Evolutionary conservation across 768 basidiomycete genomes (phyloP).

Genomic region (Cubamyces sp.): DNA sequence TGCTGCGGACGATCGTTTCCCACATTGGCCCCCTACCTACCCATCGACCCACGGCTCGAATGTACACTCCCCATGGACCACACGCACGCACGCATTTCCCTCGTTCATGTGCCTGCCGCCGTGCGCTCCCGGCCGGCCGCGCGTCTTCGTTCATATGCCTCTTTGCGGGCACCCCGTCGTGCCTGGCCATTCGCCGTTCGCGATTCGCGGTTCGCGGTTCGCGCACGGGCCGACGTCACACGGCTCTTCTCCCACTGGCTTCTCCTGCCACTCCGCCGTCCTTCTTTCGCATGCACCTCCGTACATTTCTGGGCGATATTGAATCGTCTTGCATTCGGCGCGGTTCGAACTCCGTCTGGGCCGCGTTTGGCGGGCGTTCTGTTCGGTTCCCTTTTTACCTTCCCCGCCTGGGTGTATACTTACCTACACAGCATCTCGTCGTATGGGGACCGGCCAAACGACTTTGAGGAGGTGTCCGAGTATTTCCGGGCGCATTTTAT

Average conservation of each 20-base stretch:
- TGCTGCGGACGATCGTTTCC: slow-evolving; percentile 14
- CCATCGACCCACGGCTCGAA: background rate
- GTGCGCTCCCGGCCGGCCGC: background rate
- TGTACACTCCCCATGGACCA: background rate
- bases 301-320: too few relatives aligned
- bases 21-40: background rate
- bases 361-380: background rate
- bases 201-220: background rate
- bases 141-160: background rate
- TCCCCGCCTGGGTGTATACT: too few relatives aligned
- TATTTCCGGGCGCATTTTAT: slow-evolving; percentile 90
- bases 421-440: slow-evolving; percentile 65
- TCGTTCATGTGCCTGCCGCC: background rate
- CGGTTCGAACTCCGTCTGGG: too few relatives aligned
- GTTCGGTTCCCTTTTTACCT: background rate
- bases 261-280: too few relatives aligned
- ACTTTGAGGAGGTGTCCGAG: slow-evolving; percentile 78
- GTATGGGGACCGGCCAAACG: slow-evolving; percentile 79
- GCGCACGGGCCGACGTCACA: background rate
- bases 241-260: background rate
- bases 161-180: background rate
- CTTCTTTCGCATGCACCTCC: too few relatives aligned
- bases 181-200: too few relatives aligned
- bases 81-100: background rate
- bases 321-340: too few relatives aligned